Conservation (phyloP, 2,329 filamentous ascomycete species). For the Rhynchosporium graminicola region DNA sequence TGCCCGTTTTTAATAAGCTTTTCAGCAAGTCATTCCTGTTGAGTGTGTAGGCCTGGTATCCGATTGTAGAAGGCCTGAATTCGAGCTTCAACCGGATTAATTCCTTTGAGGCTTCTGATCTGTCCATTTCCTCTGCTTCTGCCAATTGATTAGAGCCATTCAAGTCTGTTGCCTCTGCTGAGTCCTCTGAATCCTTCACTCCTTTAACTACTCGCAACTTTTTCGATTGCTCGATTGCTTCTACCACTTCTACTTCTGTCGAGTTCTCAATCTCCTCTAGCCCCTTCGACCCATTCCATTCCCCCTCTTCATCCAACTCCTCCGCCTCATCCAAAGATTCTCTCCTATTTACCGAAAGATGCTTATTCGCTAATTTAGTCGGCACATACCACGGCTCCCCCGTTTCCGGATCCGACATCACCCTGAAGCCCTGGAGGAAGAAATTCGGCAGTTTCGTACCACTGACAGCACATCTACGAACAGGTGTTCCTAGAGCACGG, state of each 20-base stretch:
- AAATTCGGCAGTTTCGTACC: slow-evolving; percentile 53
- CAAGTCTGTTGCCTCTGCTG: too few relatives aligned
- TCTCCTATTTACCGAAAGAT: neutral
- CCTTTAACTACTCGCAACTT: too few relatives aligned
- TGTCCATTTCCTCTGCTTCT: neutral
- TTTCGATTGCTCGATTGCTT: too few relatives aligned
- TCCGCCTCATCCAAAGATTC: neutral
- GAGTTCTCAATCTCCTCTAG: too few relatives aligned
- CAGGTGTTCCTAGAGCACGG: slow-evolving; percentile 59
- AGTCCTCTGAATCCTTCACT: too few relatives aligned
- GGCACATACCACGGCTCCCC: slow-evolving; percentile 58
- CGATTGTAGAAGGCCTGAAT: slow-evolving; percentile 14
- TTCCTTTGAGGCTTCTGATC: neutral
- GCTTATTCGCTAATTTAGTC: slow-evolving; percentile 41
- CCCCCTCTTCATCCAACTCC: neutral
- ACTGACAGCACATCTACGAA: slow-evolving; percentile 58
- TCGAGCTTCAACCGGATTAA: neutral
- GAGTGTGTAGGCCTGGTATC: slow-evolving; percentile 21
- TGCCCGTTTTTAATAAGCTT: neutral
- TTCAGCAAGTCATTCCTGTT: slow-evolving; percentile 14
- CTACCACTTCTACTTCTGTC: too few relatives aligned
- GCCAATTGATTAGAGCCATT: too few relatives aligned
- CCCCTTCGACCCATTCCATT: neutral
- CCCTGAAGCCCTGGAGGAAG: slow-evolving; percentile 63
- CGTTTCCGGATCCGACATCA: slow-evolving; percentile 57